Evolutionary conservation across 441 rosid species (phyloP).

Genomic region (Metrosideros polymorpha): DNA sequence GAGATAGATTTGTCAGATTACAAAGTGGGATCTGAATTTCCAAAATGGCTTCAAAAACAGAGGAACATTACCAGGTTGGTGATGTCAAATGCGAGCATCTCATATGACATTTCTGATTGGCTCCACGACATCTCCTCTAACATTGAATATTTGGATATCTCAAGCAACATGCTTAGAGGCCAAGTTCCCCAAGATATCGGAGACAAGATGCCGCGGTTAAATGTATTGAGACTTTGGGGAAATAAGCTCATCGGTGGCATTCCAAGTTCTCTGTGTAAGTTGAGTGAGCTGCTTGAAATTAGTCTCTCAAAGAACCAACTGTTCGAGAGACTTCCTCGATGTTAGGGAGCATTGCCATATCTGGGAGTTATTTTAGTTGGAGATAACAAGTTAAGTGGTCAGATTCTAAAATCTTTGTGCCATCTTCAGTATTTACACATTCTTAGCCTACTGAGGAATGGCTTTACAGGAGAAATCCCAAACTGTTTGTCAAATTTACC

Average conservation of each 20-base stretch:
- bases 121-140: no score
- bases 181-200: conserved; percentile 11
- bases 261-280: no score
- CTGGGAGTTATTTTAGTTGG: background rate
- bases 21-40: no score
- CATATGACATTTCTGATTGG: no score
- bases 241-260: conserved; percentile 20
- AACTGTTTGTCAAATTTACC: background rate
- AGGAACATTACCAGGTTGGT: background rate
- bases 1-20: no score
- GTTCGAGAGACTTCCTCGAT: background rate
- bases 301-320: no score
- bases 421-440: no score
- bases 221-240: conserved; percentile 20
- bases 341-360: rapidly evolving
- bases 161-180: no score
- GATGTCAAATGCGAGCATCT: background rate
- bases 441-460: background rate
- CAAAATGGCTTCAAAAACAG: no score
- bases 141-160: no score
- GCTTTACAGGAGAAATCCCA: background rate
- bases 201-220: background rate
- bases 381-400: background rate
- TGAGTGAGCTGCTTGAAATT: no score
- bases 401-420: background rate